Conservation (phyloP, 1,139 yeast genomes). For the Candida sojae region DNA sequence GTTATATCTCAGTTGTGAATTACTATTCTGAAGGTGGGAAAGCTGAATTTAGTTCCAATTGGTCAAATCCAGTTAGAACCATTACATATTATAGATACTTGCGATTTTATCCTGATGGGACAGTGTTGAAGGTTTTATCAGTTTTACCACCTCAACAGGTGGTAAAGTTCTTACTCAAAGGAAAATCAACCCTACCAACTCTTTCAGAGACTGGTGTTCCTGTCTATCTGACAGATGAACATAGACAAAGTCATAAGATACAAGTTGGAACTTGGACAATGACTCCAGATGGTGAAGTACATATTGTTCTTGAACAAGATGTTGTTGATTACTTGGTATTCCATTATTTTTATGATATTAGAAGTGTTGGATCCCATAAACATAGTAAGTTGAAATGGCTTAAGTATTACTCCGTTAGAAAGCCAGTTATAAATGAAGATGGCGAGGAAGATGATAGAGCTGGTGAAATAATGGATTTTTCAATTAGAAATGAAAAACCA, state of each 20-base stretch:
- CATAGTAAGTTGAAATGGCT: conserved; percentile 74
- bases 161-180: conserved; percentile 52
- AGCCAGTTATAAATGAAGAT: conserved; percentile 27
- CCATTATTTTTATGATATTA: conserved; percentile 60
- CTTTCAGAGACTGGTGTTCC: conserved; percentile 13
- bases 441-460: conserved; percentile 37
- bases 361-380: conserved; percentile 53
- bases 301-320: conserved; percentile 57
- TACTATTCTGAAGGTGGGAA: conserved; percentile 81
- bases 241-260: conserved; percentile 37
- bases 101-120: conserved; percentile 80
- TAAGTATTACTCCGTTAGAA: conserved; percentile 56
- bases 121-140: conserved; percentile 64
- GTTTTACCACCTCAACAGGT: conserved; percentile 65
- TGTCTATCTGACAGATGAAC: conserved; percentile 11
- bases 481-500: conserved; percentile 70
- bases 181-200: conserved; percentile 21
- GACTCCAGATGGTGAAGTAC: conserved; percentile 50
- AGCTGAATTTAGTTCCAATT: conserved; percentile 63
- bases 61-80: conserved; percentile 77
- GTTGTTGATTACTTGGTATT: conserved; percentile 64
- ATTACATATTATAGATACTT: conserved; percentile 87
- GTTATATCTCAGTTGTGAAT: conserved; percentile 82
- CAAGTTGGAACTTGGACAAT: conserved; percentile 59
- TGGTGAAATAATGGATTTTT: conserved; percentile 55